Conservation (phyloP, 257 asterid genomes). For the Datura wrightii region DNA sequence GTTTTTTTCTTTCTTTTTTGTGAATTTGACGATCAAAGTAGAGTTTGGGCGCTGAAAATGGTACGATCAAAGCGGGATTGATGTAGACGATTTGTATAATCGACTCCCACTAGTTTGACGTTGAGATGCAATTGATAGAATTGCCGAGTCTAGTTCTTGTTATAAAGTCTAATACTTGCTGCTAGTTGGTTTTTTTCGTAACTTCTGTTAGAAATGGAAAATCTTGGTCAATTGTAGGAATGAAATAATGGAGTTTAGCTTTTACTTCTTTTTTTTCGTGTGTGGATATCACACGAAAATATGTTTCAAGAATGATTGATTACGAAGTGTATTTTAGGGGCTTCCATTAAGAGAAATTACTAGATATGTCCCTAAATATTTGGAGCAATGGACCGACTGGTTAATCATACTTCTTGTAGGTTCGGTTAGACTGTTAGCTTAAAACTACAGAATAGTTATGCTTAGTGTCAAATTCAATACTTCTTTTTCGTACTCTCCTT, state of each 20-base stretch:
- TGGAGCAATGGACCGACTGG: neutral
- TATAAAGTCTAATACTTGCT: conserved; percentile 21
- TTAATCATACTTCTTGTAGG: neutral
- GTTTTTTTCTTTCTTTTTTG: neutral
- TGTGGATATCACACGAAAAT: neutral
- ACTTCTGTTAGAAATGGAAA: neutral
- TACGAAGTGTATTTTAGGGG: neutral
- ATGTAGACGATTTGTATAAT: neutral
- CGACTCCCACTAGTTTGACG: neutral
- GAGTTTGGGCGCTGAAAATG: conserved; percentile 3
- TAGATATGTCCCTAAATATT: neutral
- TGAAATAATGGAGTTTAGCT: neutral
- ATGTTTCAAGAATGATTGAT: neutral
- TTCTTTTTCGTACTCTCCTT: neutral
- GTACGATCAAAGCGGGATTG: neutral
- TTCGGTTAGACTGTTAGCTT: neutral
- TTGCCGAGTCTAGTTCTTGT: neutral
- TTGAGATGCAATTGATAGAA: neutral
- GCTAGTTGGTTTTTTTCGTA: neutral
- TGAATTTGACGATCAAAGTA: neutral
- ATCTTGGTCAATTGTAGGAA: conserved; percentile 1
- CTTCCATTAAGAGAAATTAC: neutral
- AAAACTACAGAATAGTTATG: neutral
- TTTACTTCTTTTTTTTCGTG: neutral
- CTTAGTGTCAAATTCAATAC: neutral